These are phyloP conservation scores for Talaromyces piceae DNA, from an alignment of 2,329 filamentous ascomycete genomes.

Conservation along the genomic window DNA sequence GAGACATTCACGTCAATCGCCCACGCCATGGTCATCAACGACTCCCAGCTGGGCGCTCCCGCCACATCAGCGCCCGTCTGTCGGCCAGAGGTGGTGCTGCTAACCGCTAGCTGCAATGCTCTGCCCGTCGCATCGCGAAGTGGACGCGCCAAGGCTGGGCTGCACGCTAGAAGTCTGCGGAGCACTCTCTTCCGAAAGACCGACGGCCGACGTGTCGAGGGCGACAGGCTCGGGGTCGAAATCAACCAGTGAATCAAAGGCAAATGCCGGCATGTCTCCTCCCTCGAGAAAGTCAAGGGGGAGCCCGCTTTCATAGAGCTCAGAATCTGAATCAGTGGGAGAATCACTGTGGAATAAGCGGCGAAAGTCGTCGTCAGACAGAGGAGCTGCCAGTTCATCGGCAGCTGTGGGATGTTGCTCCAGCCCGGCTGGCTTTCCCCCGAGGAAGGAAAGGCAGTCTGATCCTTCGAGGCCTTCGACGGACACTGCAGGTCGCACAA, in stretches of 20 bases:
- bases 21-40: constrained; percentile 40
- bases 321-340: constrained; percentile 64
- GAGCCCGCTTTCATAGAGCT: constrained; percentile 69
- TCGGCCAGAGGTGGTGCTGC: constrained; percentile 32
- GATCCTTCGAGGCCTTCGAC: constrained; percentile 56
- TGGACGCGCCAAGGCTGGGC: constrained; percentile 48
- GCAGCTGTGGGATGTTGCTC: constrained; percentile 43
- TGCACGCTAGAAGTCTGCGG: constrained; percentile 45
- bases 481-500: constrained; percentile 99
- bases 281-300: constrained; percentile 59
- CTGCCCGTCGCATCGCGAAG: constrained; percentile 47
- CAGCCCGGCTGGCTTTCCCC: constrained; percentile 27
- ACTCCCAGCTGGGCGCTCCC: constrained; percentile 35
- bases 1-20: constrained; percentile 37
- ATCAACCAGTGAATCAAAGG: constrained; percentile 50
- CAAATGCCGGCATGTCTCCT: constrained; percentile 43
- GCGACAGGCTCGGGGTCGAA: constrained; percentile 45
- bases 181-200: constrained; percentile 45
- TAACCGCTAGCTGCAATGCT: constrained; percentile 46
- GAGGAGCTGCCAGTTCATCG: constrained; percentile 53
- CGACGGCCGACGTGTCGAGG: constrained; percentile 37
- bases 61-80: constrained; percentile 26
- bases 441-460: constrained; percentile 23
- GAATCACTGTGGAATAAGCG: constrained; percentile 55
- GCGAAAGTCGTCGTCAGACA: constrained; percentile 62